A percentile compares a stretch with the other conserved stretches of the same genome.
Conservation (phyloP, 2,329 filamentous ascomycete genomes). For the Proliferodiscus dingleyae region DNA sequence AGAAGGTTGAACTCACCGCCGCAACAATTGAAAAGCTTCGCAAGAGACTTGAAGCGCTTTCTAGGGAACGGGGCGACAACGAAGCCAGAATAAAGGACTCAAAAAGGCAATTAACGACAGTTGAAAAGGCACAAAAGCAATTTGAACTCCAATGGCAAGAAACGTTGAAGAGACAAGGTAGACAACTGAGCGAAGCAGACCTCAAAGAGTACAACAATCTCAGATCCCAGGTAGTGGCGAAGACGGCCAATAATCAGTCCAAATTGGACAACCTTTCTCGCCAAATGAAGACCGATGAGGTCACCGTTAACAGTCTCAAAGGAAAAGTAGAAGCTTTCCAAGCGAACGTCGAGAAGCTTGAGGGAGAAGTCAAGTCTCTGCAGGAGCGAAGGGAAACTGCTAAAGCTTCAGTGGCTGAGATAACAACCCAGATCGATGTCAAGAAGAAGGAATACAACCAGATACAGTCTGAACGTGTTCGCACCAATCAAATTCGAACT, state of each 20-base stretch:
- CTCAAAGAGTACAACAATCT: slow-evolving; percentile 85
- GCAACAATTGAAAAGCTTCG: slow-evolving; percentile 65
- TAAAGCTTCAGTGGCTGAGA: slow-evolving; percentile 58
- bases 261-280: slow-evolving; percentile 82
- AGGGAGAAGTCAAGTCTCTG: slow-evolving; percentile 65
- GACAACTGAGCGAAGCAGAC: slow-evolving; percentile 78
- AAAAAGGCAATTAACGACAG: slow-evolving; percentile 72
- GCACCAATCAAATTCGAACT: slow-evolving; percentile 74
- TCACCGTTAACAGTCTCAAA: slow-evolving; percentile 83
- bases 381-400: slow-evolving; percentile 62
- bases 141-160: slow-evolving; percentile 88
- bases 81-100: slow-evolving; percentile 63
- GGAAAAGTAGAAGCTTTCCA: slow-evolving; percentile 79
- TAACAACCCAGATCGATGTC: slow-evolving; percentile 70
- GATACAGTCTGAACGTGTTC: slow-evolving; percentile 75
- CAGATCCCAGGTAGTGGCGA: slow-evolving; percentile 77
- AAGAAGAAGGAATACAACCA: slow-evolving; percentile 92
- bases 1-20: slow-evolving; percentile 79
- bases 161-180: slow-evolving; percentile 79
- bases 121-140: slow-evolving; percentile 84
- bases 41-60: slow-evolving; percentile 63
- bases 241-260: slow-evolving; percentile 73
- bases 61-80: slow-evolving; percentile 72
- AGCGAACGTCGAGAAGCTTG: slow-evolving; percentile 67
- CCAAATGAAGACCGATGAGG: slow-evolving; percentile 85